Evolutionary conservation across 768 basidiomycete species (phyloP), one percentile per base, ranked within the genome.

Genomic region (Tricholoma sp.): DNA sequence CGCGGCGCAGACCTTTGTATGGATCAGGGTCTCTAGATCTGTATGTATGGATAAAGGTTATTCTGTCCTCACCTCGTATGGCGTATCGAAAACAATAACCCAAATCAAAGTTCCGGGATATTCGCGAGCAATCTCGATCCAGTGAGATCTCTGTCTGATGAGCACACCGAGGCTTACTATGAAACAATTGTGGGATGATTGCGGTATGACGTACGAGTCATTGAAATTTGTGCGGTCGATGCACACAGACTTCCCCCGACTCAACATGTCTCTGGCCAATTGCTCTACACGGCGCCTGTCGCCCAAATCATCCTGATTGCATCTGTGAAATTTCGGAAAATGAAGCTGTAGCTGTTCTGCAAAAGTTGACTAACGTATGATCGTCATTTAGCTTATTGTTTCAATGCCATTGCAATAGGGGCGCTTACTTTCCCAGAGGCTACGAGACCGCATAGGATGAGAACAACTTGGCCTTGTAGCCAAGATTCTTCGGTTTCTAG

Each of bases 261-360:
- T 60, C 52, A 91, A 76, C 6, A 77, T 75, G 21, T 71, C 61
- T 57, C 83, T 71, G 5, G 83, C 85, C 35, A 84, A 69, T 8
- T 71, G 67, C 66, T 91, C 90, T 0, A 91, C 90, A n/a, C 63
- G 69, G 11, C 77, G 77, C 62, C 90, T 78, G 63, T 77, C 75
- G 16, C 89, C 91, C 43, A 93, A 77, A 54, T 91, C 86, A 64
- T 93, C 91, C 69, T 92, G 89, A 72, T 84, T 90, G 68, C 88
- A 91, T 62, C 88, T 78, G 45, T 75, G 74, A 67, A 90, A 88
- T 41, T 70, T 70, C 8, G 89, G 86, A 57, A 79, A 79, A 62
- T 85, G 71, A 4, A 66, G 58, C 64, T 90, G 75, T 4, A 92
- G 77, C n/a, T 85, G 83, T 61, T 83, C 69, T 50, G 91, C 88